phyloP scores from a whole-genome alignment of 495 filamentous ascomycete species.

The Usnea hakonensis region DNA sequence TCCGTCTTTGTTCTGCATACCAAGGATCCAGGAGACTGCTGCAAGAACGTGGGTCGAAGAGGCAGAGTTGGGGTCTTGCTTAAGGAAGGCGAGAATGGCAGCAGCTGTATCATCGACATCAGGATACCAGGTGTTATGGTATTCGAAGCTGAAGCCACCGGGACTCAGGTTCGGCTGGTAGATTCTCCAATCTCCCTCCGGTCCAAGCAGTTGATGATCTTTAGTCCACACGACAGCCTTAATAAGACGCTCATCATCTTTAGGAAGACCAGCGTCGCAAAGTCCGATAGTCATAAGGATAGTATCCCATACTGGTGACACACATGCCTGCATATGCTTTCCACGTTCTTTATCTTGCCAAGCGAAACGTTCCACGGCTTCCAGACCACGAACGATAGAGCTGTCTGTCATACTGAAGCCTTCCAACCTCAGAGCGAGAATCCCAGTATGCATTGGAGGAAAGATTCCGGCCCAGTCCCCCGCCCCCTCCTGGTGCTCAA shows the following conservation, averaged over 20 bases:
- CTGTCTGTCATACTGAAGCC: slow-evolving; percentile 22
- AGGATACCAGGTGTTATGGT: slow-evolving; percentile 34
- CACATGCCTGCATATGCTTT: slow-evolving; percentile 20
- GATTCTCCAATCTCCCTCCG: slow-evolving; percentile 32
- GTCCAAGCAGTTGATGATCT: slow-evolving; percentile 25
- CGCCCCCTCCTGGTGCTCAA: slow-evolving; percentile 28
- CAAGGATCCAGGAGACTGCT: slow-evolving; percentile 33
- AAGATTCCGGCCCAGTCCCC: slow-evolving; percentile 32
- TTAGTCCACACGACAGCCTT: slow-evolving; percentile 26
- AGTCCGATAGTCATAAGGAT: slow-evolving; percentile 31
- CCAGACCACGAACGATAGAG: slow-evolving; percentile 17
- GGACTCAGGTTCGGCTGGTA: slow-evolving; percentile 21
- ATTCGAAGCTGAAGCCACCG: slow-evolving; percentile 35
- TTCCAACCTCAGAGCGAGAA: slow-evolving; percentile 29
- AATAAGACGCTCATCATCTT: slow-evolving; percentile 4
- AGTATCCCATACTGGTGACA: slow-evolving; percentile 34
- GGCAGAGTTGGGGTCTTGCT: slow-evolving; percentile 20
- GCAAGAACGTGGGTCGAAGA: slow-evolving; percentile 12
- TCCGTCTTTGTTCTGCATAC: slow-evolving; percentile 42
- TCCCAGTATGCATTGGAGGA: slow-evolving; percentile 28
- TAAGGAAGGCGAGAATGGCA: slow-evolving; percentile 29
- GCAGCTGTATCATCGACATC: slow-evolving; percentile 42
- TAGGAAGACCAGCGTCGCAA: slow-evolving; percentile 15
- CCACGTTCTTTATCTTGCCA: slow-evolving; percentile 20
- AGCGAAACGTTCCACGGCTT: slow-evolving; percentile 28